Base-by-base conservation (phyloP, 176 grass and related monocot species). In the Themeda triandra region DNA sequence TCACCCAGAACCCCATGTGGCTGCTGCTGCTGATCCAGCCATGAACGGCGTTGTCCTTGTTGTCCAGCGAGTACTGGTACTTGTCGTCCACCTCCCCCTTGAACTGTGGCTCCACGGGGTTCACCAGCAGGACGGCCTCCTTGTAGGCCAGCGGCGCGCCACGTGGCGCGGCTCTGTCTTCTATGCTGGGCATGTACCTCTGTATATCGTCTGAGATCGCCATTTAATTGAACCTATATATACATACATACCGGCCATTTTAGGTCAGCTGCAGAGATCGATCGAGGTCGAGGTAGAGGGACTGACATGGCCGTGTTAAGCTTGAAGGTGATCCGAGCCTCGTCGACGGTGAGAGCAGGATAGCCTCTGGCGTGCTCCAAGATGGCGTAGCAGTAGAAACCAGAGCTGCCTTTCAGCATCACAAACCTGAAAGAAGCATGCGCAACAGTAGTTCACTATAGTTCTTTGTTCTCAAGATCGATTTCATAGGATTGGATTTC, bases 11-110 rank as follows among this genome's bases (percentile, higher is more conserved):
- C 2, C 95, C 95, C 40, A 88, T 85, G 51, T 56, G 51, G 1
- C 28, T 41, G 35, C 39, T 30, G 62, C 37, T 37, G 77, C 73
- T 60, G 40, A 97, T 87, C 95, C 95, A 94, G 6, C 95, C 95
- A 10, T 94, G 92, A 4, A 94, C 90, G 1, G 8, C 11, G 59
- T 70, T 91, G 63, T 97, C 88, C 54, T 86, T 79, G 78, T 91
- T 81, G 9, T 92, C 86, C 31, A 85, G 18, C 21, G n/a, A n/a
- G n/a, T n/a, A n/a, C n/a, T n/a, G n/a, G 27, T 97, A 94, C 88
- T 97, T 97, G 78, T 97, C 95, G 85, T 97, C 95, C 27, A 97
- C 95, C 86, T 97, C 88, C 78, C 95, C 90, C 71, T 77, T 92
- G 59, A 94, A 85, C 29, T 81, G 54, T 46, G 85, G 40, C 21